These are phyloP conservation scores for Haberlea rhodopensis DNA, from an alignment of 257 asterid genomes.

Conservation along the genomic window DNA sequence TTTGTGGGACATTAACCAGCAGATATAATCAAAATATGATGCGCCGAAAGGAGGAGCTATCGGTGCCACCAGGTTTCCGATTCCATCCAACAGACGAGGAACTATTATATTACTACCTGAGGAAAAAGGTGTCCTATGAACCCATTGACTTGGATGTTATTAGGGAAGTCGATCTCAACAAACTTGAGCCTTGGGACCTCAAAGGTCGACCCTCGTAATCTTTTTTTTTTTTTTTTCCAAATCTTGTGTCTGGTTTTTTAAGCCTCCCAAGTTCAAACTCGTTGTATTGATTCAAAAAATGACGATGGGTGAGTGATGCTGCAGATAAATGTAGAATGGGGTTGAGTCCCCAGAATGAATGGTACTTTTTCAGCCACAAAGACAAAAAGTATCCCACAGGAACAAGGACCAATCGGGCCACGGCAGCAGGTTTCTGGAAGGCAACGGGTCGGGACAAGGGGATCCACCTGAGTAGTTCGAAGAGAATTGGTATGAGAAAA, in stretches of 20 bases:
- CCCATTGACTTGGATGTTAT: slow-evolving; percentile 77
- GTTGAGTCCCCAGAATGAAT: slow-evolving; percentile 72
- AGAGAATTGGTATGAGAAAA: slow-evolving; percentile 76
- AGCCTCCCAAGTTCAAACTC: background rate
- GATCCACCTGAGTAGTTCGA: slow-evolving; percentile 49
- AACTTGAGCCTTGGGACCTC: slow-evolving; percentile 94
- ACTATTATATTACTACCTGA: slow-evolving; percentile 65
- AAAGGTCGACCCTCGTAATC: slow-evolving; percentile 42
- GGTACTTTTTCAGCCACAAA: slow-evolving; percentile 88
- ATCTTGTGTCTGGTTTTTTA: background rate
- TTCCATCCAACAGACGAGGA: slow-evolving; percentile 92
- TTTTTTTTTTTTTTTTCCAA: background rate
- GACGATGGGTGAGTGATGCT: background rate
- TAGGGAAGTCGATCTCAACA: slow-evolving; percentile 82
- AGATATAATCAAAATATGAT: slow-evolving; percentile 34
- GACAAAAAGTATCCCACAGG: slow-evolving; percentile 86
- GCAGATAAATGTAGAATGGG: slow-evolving; percentile 86
- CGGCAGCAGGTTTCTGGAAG: slow-evolving; percentile 81
- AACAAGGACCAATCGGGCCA: slow-evolving; percentile 76
- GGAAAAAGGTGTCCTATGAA: slow-evolving; percentile 76
- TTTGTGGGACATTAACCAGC: slow-evolving; percentile 16
- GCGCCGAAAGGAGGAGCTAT: slow-evolving; percentile 38
- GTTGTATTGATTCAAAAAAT: background rate
- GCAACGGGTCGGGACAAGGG: slow-evolving; percentile 80
- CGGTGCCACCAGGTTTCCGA: slow-evolving; percentile 86